A percentile compares a stretch with the other conserved stretches of the same genome.
phyloP scores from a whole-genome alignment of 768 basidiomycete species.

The Boletus sensibilis region DNA sequence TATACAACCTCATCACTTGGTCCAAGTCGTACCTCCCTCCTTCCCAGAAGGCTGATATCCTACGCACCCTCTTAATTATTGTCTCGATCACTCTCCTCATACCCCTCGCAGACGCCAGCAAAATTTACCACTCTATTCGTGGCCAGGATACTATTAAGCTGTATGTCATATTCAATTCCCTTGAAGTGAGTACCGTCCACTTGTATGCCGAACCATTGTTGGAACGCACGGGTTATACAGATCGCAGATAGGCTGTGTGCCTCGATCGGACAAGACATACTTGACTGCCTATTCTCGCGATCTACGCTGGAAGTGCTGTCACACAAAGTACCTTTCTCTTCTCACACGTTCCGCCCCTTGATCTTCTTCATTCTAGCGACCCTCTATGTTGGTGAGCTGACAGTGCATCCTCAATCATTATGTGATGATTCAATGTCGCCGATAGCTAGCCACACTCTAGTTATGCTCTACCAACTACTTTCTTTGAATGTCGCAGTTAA shows the following conservation, averaged over 20 bases:
- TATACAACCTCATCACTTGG: slow-evolving; percentile 48
- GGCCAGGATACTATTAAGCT: slow-evolving; percentile 99
- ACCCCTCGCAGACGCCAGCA: slow-evolving; percentile 90
- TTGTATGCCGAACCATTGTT: background rate
- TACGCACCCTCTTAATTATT: slow-evolving; percentile 75
- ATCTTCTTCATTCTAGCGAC: slow-evolving; percentile 82
- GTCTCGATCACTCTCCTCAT: slow-evolving; percentile 72
- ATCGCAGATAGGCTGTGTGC: slow-evolving; percentile 94
- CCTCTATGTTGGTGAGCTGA: slow-evolving; percentile 71
- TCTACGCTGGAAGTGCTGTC: slow-evolving; percentile 81
- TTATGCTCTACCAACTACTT: slow-evolving; percentile 94
- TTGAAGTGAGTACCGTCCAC: slow-evolving; percentile 68
- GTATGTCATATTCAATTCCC: slow-evolving; percentile 97
- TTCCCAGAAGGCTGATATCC: slow-evolving; percentile 89
- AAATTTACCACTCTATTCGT: slow-evolving; percentile 96
- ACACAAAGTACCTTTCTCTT: slow-evolving; percentile 55
- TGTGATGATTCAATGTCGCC: background rate
- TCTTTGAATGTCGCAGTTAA: slow-evolving; percentile 97
- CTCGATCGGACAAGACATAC: slow-evolving; percentile 95
- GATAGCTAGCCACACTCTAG: slow-evolving; percentile 83
- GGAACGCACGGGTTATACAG: slow-evolving; percentile 39
- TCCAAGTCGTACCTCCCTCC: slow-evolving; percentile 65
- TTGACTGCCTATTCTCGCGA: slow-evolving; percentile 93
- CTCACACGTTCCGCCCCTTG: slow-evolving; percentile 72
- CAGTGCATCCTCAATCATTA: background rate